Base-by-base conservation (phyloP, 495 filamentous ascomycete genomes). In the Parathielavia appendiculata region DNA sequence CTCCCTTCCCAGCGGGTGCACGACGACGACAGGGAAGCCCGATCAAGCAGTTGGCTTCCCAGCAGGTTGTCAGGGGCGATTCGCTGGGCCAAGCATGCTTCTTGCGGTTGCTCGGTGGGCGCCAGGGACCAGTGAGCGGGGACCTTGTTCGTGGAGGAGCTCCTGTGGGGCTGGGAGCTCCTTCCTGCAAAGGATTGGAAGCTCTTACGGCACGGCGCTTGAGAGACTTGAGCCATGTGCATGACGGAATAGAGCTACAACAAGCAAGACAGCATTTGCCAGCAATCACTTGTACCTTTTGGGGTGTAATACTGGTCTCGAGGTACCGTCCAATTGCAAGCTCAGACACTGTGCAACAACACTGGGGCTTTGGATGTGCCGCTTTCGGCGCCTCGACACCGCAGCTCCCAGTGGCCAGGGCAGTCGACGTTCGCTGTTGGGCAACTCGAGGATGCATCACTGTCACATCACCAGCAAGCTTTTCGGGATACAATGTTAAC, bases 51-150 rank as follows among this genome's bases (percentile, higher is more conserved):
- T 62, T 57, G 61, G 47, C 63, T 59, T 66, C 64, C 63, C 64
- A 49, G 36, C 63, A 56, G 64, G 68, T 71, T 71, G 68, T 68
- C 68, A 71, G 66, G 68, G 68, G 68, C 63, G 68, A 71, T 66
- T 64, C 43, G 59, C 61, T 51, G 57, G 58, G 47, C 32, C 23
- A 38, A 17, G 49, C 45, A 19, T 51, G 58, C 55, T 51, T 61
- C 48, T 52, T 55, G 59, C 58, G 46, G 62, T 63, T 63, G 51
- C 59, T 64, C 61, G 56, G 63, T 16, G n/a, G 56, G 40, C 26
- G 30, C 51, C 56, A 58, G 46, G 52, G 53, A 44, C 40, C 51
- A 44, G 40, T 26, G 57, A 57, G 51, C 56, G 51, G 58, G 63
- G 43, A n/a, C 55, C 60, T 41, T 60, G 62, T 51, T 40, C 32